A percentile compares a stretch with the other conserved stretches of the same genome.
Conservation (phyloP, 306 rosid genomes). For the Dryas alaskensis region DNA sequence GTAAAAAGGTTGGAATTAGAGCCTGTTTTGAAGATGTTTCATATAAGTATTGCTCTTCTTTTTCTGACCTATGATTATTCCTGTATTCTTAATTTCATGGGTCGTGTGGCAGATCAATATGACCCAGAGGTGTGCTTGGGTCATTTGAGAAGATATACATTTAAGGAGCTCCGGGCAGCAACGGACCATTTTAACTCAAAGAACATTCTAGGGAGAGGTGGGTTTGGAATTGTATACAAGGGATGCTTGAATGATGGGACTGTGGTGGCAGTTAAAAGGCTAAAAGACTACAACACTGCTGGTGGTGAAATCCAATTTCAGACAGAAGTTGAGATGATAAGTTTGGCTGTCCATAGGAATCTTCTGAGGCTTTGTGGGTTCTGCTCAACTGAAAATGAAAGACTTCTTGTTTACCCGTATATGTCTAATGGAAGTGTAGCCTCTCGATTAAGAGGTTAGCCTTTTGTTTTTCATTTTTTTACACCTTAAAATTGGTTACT, state of each 20-base stretch:
- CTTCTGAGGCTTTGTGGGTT: constrained; percentile 91
- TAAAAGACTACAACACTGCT: constrained; percentile 84
- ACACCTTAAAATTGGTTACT: background rate
- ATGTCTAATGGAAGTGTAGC: constrained; percentile 98
- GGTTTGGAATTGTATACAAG: constrained; percentile 95
- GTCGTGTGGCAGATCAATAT: constrained; percentile 70
- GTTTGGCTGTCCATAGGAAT: constrained; percentile 92
- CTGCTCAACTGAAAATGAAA: constrained; percentile 87
- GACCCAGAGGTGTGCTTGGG: constrained; percentile 96
- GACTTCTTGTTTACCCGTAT: constrained; percentile 93
- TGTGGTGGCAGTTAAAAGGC: constrained; percentile 85
- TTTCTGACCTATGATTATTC: background rate
- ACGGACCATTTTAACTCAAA: constrained; percentile 93
- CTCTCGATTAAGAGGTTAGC: constrained; percentile 86
- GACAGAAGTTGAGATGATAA: constrained; percentile 97
- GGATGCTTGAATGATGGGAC: constrained; percentile 82
- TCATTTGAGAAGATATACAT: constrained; percentile 81
- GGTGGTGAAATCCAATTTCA: constrained; percentile 99
- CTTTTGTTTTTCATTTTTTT: constrained; percentile 13
- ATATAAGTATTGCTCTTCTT: background rate
- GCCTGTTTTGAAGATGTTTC: background rate
- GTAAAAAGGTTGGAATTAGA: background rate
- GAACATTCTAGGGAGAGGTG: constrained; percentile 93
- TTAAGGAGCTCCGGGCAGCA: constrained; percentile 93
- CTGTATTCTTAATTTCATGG: constrained; percentile 22